Conservation (phyloP, 2,329 filamentous ascomycete species). For the Exophiala phaeomuriformis region DNA sequence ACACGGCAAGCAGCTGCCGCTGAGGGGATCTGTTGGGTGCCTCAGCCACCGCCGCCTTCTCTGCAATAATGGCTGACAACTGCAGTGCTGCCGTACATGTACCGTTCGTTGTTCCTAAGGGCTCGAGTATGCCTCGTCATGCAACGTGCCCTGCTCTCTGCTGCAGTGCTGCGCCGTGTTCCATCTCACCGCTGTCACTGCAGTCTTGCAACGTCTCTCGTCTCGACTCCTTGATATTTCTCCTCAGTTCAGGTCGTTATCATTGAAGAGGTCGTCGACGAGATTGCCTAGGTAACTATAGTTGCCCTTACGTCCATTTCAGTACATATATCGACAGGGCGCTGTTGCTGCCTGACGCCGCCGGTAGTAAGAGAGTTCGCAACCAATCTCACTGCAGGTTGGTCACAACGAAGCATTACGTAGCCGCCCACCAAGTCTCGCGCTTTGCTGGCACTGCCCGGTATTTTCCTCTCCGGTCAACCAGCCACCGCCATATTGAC, state of each 20-base stretch:
- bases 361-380: background rate
- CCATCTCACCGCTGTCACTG: no score
- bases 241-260: no score
- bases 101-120: no score
- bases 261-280: no score
- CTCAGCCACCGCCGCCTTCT: slow-evolving; percentile 3
- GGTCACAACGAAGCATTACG: background rate
- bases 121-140: background rate
- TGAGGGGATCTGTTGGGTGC: background rate
- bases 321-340: background rate
- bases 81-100: no score
- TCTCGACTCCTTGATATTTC: no score
- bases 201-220: no score
- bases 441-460: background rate
- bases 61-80: background rate
- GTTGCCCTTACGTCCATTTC: no score
- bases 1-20: background rate
- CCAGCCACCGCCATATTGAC: background rate
- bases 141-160: no score
- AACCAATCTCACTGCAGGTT: background rate
- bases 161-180: no score
- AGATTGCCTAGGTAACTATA: no score
- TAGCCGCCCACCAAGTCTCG: background rate
- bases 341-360: background rate
- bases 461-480: background rate